These are phyloP conservation scores for Ceratobasidium sp. DNA, from an alignment of 1,284 basidiomycete species.

Conservation along the genomic window DNA sequence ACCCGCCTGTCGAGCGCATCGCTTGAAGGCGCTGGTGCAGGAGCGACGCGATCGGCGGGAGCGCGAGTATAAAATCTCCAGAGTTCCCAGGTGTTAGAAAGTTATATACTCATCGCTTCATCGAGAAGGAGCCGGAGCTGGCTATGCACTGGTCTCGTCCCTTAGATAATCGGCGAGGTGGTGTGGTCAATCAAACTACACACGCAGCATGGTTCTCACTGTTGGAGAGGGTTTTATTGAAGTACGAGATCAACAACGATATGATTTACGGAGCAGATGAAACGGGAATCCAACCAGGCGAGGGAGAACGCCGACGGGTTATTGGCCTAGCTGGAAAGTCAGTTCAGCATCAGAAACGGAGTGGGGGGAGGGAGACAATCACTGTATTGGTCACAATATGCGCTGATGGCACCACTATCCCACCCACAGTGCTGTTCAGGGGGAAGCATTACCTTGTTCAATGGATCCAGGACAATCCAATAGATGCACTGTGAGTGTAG, in stretches of 20 bases:
- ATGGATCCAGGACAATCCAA: conserved; percentile 49
- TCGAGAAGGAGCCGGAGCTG: conserved; percentile 43
- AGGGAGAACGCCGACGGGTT: conserved; percentile 50
- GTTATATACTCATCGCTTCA: conserved; percentile 44
- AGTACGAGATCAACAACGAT: conserved; percentile 47
- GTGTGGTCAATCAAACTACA: conserved; percentile 50
- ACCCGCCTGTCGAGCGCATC: not conserved
- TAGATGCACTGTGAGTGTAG: conserved; percentile 39
- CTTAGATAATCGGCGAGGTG: conserved; percentile 51
- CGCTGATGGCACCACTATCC: conserved; percentile 52
- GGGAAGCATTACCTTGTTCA: conserved; percentile 51
- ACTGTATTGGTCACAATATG: conserved; percentile 55
- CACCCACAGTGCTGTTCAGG: conserved; percentile 56
- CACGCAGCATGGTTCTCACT: conserved; percentile 50
- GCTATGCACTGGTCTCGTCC: conserved; percentile 51
- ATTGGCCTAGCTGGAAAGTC: conserved; percentile 52
- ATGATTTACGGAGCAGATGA: conserved; percentile 57
- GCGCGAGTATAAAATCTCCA: conserved; percentile 1
- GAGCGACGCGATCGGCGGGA: not conserved
- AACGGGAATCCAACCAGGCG: conserved; percentile 51
- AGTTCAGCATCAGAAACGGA: conserved; percentile 51
- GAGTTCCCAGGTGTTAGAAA: conserved; percentile 28
- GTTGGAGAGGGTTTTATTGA: conserved; percentile 47
- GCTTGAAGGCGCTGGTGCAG: not conserved
- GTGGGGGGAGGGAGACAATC: conserved; percentile 53